Evolutionary conservation across 148 eudicot species (phyloP).

Genomic region (Cornus controversa): DNA sequence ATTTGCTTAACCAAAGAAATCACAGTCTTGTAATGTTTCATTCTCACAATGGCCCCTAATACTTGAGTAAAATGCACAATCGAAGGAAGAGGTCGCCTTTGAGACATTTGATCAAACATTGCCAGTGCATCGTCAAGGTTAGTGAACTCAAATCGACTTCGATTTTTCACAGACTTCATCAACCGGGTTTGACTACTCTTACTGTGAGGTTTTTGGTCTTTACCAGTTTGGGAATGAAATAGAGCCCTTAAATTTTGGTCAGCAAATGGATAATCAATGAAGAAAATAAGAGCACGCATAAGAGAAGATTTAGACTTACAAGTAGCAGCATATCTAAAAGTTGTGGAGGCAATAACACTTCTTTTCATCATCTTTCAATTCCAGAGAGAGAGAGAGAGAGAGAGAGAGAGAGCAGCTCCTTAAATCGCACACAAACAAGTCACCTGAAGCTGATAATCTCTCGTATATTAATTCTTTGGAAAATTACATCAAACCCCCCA

Average conservation of each 20-base stretch:
- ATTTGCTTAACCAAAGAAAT: neutral
- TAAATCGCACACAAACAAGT: too few relatives aligned
- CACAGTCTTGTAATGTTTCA: neutral
- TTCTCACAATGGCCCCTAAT: neutral
- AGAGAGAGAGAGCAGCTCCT: too few relatives aligned
- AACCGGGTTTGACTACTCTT: neutral
- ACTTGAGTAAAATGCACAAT: neutral
- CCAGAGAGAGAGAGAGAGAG: too few relatives aligned
- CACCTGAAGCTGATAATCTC: too few relatives aligned
- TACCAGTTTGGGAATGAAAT: neutral
- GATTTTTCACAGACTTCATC: neutral
- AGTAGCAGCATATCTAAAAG: too few relatives aligned
- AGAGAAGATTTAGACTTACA: too few relatives aligned
- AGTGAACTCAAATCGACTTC: neutral
- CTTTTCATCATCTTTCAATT: too few relatives aligned
- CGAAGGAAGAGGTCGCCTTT: neutral
- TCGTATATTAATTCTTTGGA: too few relatives aligned
- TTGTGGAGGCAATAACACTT: too few relatives aligned
- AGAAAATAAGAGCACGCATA: neutral
- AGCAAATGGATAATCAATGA: neutral
- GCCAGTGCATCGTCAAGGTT: neutral
- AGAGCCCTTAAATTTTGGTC: neutral
- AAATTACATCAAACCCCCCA: too few relatives aligned
- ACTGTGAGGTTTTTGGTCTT: neutral
- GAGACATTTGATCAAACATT: neutral